Evolutionary conservation across 2,329 filamentous ascomycete genomes (phyloP), one percentile per base, ranked within the genome.

Genomic region (Lecanicillium sp.): DNA sequence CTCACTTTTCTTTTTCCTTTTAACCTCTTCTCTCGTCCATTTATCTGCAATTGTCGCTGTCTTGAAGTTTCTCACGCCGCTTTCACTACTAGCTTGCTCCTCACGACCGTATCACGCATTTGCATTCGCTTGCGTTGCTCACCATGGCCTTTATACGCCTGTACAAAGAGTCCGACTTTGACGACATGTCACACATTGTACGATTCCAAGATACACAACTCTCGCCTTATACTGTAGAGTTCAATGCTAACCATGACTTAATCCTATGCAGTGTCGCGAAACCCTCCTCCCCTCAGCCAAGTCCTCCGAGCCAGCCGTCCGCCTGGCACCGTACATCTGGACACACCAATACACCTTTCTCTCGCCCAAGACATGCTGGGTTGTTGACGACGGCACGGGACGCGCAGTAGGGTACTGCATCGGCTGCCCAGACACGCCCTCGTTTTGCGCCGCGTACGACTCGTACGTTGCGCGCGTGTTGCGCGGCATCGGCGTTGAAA

Each of bases 301-400:
- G 18, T 32, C 48, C 14, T 64, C 62, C 19, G 50, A 58, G 27
- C 49, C 48, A 9, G 60, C 58, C 5, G 44, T 46, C 33, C 55
- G 54, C 14, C 56, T 69, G 20, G 58, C 65, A 12, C 67, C 68
- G 1, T 71, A 72, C 54, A 47, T 72, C 49, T 73, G 69, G 69
- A 68, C 66, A 8, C 67, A 71, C 49, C 68, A 62, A 28, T 71
- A 65, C 58, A 69, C 65, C 13, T 55, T 61, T 46, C 63, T 71
- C 42, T 66, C 57, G 8, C 67, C 68, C 0, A 29, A 45, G 9
- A 63, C 62, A 12, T 68, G 65, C 57, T 64, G 67, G 51, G 62
- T 72, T 9, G 60, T 73, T 12, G 69, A 71, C 51, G 64, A 71
- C 49, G 68, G 67, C 30, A 31, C 46, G 4, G 68, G 66, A 3